Evolutionary conservation across 129 eudicot species (phyloP).

Genomic region (Pulicaria dysenterica): DNA sequence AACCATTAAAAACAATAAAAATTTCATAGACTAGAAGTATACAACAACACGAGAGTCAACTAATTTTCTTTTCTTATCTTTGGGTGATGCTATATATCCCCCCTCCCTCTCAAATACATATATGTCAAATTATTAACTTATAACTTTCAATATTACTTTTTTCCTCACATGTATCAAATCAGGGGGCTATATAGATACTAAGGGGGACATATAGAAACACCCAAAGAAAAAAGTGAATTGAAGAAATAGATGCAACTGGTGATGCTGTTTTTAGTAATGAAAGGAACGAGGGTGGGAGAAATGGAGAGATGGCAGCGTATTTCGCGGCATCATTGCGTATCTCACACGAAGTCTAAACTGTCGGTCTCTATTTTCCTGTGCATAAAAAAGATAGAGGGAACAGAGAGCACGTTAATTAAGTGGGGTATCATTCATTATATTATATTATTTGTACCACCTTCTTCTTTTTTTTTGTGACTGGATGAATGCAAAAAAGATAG

Average conservation of each 20-base stretch:
- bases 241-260: background rate
- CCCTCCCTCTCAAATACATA: too few species aligned
- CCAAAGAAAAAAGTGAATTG: too few species aligned
- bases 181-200: too few species aligned
- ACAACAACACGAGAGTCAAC: too few species aligned
- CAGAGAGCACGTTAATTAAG: slow-evolving; percentile 28
- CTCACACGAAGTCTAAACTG: slow-evolving; percentile 34
- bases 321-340: slow-evolving; percentile 32
- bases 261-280: background rate
- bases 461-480: background rate
- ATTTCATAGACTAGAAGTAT: too few species aligned
- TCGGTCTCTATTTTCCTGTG: slow-evolving; percentile 10
- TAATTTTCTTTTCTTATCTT: too few species aligned
- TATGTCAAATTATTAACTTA: too few species aligned
- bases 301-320: slow-evolving; percentile 18
- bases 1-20: too few species aligned
- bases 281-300: background rate
- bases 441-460: slow-evolving; percentile 6
- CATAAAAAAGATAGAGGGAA: background rate
- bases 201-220: too few species aligned
- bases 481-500: background rate
- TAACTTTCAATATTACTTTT: too few species aligned
- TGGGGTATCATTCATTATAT: background rate
- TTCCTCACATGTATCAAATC: too few species aligned
- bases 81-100: too few species aligned